phyloP scores from a whole-genome alignment of 305 asterid genomes.

The Andrographis paniculata region DNA sequence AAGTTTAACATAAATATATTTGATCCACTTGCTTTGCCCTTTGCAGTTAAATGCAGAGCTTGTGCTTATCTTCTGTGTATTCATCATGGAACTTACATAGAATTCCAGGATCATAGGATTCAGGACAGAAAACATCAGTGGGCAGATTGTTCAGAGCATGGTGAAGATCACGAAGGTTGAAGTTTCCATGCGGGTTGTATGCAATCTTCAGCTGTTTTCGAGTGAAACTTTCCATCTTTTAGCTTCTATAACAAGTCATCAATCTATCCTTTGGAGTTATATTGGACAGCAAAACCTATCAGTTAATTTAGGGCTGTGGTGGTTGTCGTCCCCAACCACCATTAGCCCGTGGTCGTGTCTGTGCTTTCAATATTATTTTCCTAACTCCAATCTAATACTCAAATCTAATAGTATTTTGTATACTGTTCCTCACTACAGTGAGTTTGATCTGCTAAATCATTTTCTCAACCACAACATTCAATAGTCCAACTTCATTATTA shows the following conservation, averaged over 20 bases:
- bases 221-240: constrained; percentile 13
- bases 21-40: constrained; percentile 6
- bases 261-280: constrained; percentile 11
- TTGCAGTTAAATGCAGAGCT: not conserved
- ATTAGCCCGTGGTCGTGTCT: too few relatives aligned
- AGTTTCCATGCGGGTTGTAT: constrained; percentile 71
- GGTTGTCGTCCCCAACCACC: too few relatives aligned
- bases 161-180: constrained; percentile 81
- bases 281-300: too few relatives aligned
- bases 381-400: too few relatives aligned
- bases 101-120: constrained; percentile 31
- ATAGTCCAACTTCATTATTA: too few relatives aligned
- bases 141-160: constrained; percentile 82
- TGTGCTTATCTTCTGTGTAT: constrained; percentile 12
- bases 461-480: too few relatives aligned
- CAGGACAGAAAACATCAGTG: constrained; percentile 56
- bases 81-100: constrained; percentile 25
- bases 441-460: too few relatives aligned
- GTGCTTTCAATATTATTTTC: too few relatives aligned
- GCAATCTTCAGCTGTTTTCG: constrained; percentile 76
- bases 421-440: too few relatives aligned
- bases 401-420: too few relatives aligned
- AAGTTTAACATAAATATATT: constrained; percentile 14
- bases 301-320: too few relatives aligned
- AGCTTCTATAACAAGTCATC: constrained; percentile 18